Percentiles rank a stretch among this genome's conserved stretches.
Evolutionary conservation across 495 filamentous ascomycete genomes (phyloP).

Genomic region (Friedmanniomyces simplex): DNA sequence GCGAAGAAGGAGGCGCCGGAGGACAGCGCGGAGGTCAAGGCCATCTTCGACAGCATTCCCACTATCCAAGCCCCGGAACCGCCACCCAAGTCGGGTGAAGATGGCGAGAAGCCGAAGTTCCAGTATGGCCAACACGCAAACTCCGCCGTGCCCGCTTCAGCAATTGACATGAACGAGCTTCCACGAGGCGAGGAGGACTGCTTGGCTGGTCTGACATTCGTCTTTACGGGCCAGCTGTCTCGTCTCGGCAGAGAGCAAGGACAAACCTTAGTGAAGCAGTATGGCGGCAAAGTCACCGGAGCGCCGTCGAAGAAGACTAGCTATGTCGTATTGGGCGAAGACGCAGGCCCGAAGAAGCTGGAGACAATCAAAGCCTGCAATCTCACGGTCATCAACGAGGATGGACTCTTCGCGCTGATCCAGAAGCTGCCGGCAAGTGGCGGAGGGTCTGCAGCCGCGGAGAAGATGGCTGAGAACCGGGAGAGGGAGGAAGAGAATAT

Average conservation of each 20-base stretch:
- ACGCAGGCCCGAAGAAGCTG: constrained; percentile 93
- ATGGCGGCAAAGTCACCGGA: constrained; percentile 83
- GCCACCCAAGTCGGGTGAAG: constrained; percentile 44
- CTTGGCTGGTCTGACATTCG: constrained; percentile 83
- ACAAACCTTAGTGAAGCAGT: constrained; percentile 75
- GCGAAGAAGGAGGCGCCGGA: constrained; percentile 43
- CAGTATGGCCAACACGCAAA: constrained; percentile 47
- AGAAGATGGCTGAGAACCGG: constrained; percentile 68
- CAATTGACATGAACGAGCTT: constrained; percentile 45
- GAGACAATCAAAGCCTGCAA: constrained; percentile 64
- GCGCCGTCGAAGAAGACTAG: constrained; percentile 84
- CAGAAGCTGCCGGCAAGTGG: constrained; percentile 73
- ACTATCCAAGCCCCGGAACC: constrained; percentile 72
- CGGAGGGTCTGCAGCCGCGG: constrained; percentile 77
- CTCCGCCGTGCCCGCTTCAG: constrained; percentile 47
- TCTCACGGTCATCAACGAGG: constrained; percentile 86
- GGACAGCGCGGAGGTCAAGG: constrained; percentile 58
- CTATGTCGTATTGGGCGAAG: constrained; percentile 81
- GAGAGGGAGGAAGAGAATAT: constrained; percentile 65
- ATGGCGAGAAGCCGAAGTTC: constrained; percentile 53
- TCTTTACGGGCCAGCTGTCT: constrained; percentile 87
- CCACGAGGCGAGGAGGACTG: constrained; percentile 83
- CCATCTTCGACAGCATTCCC: constrained; percentile 81
- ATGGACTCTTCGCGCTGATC: constrained; percentile 84
- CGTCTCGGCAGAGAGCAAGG: constrained; percentile 76